phyloP scores from a whole-genome alignment of 1,139 yeast species.

The Arxiozyma heterogenica region DNA sequence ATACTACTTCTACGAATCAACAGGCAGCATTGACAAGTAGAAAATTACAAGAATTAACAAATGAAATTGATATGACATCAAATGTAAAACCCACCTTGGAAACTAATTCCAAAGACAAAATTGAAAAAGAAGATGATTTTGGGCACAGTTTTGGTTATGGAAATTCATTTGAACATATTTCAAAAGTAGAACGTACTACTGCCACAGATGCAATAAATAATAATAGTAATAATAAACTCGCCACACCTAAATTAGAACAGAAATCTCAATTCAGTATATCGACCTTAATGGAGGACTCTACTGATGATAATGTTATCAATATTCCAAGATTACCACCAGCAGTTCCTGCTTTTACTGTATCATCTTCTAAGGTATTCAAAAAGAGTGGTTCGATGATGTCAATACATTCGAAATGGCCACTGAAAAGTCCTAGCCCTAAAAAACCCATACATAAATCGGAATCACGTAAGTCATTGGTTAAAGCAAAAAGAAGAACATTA shows the following conservation, averaged over 20 bases:
- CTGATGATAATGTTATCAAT: background rate
- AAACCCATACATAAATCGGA: slow-evolving; percentile 10
- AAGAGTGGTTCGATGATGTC: slow-evolving; percentile 19
- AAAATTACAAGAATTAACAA: background rate
- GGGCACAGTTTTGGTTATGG: slow-evolving; percentile 3
- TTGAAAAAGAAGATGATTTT: no score
- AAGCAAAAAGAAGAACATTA: slow-evolving; percentile 14
- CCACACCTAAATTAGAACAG: slow-evolving; percentile 24
- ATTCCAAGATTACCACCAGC: slow-evolving; percentile 10
- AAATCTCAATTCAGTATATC: slow-evolving; percentile 28
- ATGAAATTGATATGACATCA: background rate
- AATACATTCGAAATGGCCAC: slow-evolving; percentile 11
- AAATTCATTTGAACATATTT: background rate
- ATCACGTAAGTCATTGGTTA: slow-evolving; percentile 16
- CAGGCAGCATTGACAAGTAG: background rate
- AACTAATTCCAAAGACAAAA: background rate
- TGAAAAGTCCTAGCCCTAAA: slow-evolving; percentile 6
- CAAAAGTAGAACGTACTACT: background rate
- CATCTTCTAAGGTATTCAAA: slow-evolving; percentile 25
- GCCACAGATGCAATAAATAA: background rate
- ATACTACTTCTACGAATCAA: background rate
- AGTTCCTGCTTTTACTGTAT: slow-evolving; percentile 20
- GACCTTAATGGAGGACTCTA: slow-evolving; percentile 13
- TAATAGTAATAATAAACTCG: background rate
- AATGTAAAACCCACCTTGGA: background rate